These are phyloP conservation scores for Diaporthe vexans DNA, from an alignment of 2,329 filamentous ascomycete species.

Conservation along the genomic window DNA sequence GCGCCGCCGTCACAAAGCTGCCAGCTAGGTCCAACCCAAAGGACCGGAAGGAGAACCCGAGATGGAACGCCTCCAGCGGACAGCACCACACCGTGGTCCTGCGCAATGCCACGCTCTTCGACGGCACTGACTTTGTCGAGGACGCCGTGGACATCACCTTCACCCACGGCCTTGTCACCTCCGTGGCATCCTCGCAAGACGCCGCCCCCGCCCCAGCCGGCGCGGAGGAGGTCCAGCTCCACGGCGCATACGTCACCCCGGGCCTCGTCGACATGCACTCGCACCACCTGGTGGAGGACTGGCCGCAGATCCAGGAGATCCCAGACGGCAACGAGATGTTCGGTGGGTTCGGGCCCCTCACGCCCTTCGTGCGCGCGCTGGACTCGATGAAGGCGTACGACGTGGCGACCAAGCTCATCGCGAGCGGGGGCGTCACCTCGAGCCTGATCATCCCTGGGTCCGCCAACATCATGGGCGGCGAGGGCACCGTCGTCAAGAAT, in stretches of 20 bases:
- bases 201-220: slow-evolving; percentile 35
- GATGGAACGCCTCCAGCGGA: slow-evolving; percentile 56
- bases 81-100: slow-evolving; percentile 55
- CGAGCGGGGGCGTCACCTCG: slow-evolving; percentile 60
- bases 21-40: slow-evolving; percentile 25
- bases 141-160: slow-evolving; percentile 55
- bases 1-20: slow-evolving; percentile 30
- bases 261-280: slow-evolving; percentile 63
- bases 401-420: slow-evolving; percentile 53
- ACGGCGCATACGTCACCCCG: slow-evolving; percentile 57
- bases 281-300: slow-evolving; percentile 54
- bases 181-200: slow-evolving; percentile 46
- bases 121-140: slow-evolving; percentile 54
- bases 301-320: slow-evolving; percentile 49
- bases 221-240: slow-evolving; percentile 48
- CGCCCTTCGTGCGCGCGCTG: slow-evolving; percentile 54
- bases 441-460: slow-evolving; percentile 61
- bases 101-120: slow-evolving; percentile 59
- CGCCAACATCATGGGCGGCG: slow-evolving; percentile 61
- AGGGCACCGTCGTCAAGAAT: slow-evolving; percentile 59
- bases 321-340: slow-evolving; percentile 56
- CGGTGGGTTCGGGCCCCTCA: slow-evolving; percentile 51
- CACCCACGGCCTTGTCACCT: slow-evolving; percentile 54
- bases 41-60: slow-evolving; percentile 50
- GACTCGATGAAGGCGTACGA: slow-evolving; percentile 60